A percentile compares a stretch with the other conserved stretches of the same genome.
Conservation (phyloP, 768 basidiomycete species). For the Tulasnella sp. region DNA sequence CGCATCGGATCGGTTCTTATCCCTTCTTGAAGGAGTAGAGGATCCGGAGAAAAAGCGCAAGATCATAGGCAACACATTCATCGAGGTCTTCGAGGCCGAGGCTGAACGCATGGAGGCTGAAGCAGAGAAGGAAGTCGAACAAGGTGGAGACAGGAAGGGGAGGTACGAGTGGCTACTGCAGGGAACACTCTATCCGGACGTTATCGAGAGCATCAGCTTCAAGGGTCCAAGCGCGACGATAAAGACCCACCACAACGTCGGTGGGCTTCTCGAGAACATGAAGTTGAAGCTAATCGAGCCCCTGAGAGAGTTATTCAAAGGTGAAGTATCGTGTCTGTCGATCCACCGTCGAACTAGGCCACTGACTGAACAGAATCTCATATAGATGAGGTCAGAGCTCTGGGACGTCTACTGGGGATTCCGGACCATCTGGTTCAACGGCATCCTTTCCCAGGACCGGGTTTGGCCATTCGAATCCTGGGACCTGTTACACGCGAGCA, state of each 20-base stretch:
- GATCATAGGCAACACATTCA: conserved; percentile 98
- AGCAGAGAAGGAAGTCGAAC: conserved; percentile 56
- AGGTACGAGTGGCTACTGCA: conserved; percentile 95
- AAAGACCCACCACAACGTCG: conserved; percentile 99
- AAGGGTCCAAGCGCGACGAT: conserved; percentile 98
- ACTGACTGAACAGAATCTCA: background rate
- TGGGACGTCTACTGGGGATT: conserved; percentile 84
- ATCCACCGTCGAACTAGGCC: background rate
- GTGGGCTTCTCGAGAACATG: conserved; percentile 82
- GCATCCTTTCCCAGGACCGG: conserved; percentile 98
- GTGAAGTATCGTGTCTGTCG: conserved; percentile 39
- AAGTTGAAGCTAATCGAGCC: conserved; percentile 98
- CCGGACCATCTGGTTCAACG: conserved; percentile 88
- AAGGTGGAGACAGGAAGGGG: conserved; percentile 65
- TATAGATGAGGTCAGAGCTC: conserved; percentile 86
- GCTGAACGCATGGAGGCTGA: conserved; percentile 77
- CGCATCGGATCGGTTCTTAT: conserved; percentile 87
- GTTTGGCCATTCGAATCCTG: conserved; percentile 94
- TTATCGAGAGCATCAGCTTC: conserved; percentile 98
- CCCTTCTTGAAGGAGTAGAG: conserved; percentile 78
- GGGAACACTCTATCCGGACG: conserved; percentile 96
- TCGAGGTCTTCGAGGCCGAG: conserved; percentile 93
- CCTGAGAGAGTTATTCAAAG: conserved; percentile 94
- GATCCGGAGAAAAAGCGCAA: conserved; percentile 96
- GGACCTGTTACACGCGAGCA: conserved; percentile 92